These are phyloP conservation scores for Coemansia sp. DNA, from an alignment of 371 early-diverging fungal species.

Conservation along the genomic window DNA sequence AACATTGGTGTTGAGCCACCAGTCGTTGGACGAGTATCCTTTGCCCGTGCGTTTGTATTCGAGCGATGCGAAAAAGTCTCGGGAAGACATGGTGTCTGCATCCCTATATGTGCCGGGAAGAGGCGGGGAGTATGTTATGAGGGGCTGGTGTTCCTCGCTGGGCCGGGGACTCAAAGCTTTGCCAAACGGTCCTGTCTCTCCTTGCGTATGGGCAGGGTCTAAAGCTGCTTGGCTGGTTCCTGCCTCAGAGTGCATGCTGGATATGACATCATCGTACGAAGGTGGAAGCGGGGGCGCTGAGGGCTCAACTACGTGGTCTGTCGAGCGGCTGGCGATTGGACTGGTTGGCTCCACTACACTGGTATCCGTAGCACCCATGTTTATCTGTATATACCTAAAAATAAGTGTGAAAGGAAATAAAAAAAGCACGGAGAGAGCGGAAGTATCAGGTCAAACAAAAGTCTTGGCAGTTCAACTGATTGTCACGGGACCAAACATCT, in stretches of 20 bases:
- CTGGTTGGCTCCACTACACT: neutral
- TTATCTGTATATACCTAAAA: neutral
- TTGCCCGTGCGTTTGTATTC: conserved; percentile 42
- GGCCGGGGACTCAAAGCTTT: neutral
- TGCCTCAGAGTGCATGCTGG: conserved; percentile 9
- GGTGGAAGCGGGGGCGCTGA: conserved; percentile 18
- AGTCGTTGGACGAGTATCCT: conserved; percentile 40
- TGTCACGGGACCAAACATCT: neutral
- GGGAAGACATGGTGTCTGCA: conserved; percentile 20
- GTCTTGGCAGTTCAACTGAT: neutral
- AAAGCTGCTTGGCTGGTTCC: neutral
- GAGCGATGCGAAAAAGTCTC: conserved; percentile 41
- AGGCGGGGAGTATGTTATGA: neutral
- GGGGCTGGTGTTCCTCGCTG: conserved; percentile 7
- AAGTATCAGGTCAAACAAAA: too few species aligned
- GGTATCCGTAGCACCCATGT: neutral
- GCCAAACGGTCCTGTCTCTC: neutral
- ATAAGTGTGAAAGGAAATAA: neutral
- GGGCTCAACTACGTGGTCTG: neutral
- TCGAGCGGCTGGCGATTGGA: neutral
- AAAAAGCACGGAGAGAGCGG: neutral
- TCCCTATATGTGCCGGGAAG: neutral
- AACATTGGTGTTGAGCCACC: conserved; percentile 39
- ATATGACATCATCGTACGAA: conserved; percentile 32
- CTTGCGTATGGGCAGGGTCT: neutral